Conservation (phyloP, 139 green algal genomes). For the Eudorina sp. region DNA sequence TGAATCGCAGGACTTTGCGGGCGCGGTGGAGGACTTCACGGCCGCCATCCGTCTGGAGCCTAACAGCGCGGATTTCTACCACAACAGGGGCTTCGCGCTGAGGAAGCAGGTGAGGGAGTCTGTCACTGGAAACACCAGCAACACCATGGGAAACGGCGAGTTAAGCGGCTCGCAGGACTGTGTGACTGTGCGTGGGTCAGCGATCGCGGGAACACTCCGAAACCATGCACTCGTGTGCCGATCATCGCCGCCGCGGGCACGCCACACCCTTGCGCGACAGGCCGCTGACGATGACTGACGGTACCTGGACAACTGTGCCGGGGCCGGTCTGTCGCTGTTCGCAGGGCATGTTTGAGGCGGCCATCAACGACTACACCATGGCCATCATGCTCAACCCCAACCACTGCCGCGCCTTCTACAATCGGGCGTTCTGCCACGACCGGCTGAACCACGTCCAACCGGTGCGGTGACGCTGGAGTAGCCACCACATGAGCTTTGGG, state of each 20-base stretch:
- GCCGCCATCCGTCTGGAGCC: constrained; percentile 81
- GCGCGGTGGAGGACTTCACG: constrained; percentile 81
- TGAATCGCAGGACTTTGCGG: constrained; percentile 62
- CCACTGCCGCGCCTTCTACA: constrained; percentile 88
- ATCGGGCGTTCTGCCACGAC: constrained; percentile 81
- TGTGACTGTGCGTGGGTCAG: too few species aligned
- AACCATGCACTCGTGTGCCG: too few species aligned
- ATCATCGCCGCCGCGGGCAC: too few species aligned
- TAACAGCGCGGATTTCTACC: constrained; percentile 87
- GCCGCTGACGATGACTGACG: too few species aligned
- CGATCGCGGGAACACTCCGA: too few species aligned
- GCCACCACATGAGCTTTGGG: too few species aligned
- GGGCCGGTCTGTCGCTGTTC: too few species aligned
- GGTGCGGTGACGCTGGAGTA: too few species aligned
- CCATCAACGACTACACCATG: constrained; percentile 83
- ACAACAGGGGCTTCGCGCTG: constrained; percentile 91
- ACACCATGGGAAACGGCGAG: not conserved
- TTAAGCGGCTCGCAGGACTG: too few species aligned
- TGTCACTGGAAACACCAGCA: not conserved
- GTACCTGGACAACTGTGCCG: too few species aligned
- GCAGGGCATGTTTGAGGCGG: constrained; percentile 77
- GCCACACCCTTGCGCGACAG: too few species aligned
- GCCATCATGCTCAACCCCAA: constrained; percentile 80
- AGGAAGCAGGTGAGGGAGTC: constrained; percentile 77
- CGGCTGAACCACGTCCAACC: constrained; percentile 53